Evolutionary conservation across 2,329 filamentous ascomycete species (phyloP), one percentile per base, ranked within the genome.

Genomic region (Trichophyton simii): DNA sequence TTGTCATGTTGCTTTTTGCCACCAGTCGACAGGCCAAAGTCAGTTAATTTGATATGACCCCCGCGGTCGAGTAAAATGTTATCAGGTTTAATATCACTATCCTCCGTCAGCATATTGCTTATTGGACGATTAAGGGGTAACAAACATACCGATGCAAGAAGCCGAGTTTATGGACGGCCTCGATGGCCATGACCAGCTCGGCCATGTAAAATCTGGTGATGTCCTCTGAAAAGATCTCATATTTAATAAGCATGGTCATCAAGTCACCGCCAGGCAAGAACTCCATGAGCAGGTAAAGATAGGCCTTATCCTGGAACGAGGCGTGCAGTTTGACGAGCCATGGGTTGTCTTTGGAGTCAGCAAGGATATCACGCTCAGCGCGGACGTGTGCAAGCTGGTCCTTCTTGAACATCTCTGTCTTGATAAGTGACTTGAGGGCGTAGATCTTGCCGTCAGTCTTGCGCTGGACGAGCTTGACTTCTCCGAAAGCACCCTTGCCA

Each of bases 181-280:
- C 94, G 67, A 99, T 97, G n/a, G 94, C 94, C 71, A 97, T 82
- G 25, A 96, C 89, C 69, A 97, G 92, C 75, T 99, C 92, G 25
- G 94, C 94, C 84, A 99, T 99, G 77, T 99, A 99, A 77, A 99
- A 99, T 18, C 94, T 86, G 34, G 94, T 99, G 67, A 99, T 97
- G 68, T 99, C 94, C 74, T 97, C 92, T 0, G 91, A 95, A 75
- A 99, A 99, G 73, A 99, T 96, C 74, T 99, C 94, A 72, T 99
- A 99, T 81, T 97, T 99, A 79, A 99, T 99, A 68, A 99, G 81
- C 94, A 99, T 99, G 2, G 94, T 99, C 94, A 99, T 99, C 73
- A 99, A 76, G 78, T 99, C 94, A 75, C 94, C 94, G 75, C 94
- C 94, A 6, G 94, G 94, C 74, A 99, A 82, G 77, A 97, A 99